phyloP scores from a whole-genome alignment of 2,329 filamentous ascomycete species.

The Colletotrichum scovillei region DNA sequence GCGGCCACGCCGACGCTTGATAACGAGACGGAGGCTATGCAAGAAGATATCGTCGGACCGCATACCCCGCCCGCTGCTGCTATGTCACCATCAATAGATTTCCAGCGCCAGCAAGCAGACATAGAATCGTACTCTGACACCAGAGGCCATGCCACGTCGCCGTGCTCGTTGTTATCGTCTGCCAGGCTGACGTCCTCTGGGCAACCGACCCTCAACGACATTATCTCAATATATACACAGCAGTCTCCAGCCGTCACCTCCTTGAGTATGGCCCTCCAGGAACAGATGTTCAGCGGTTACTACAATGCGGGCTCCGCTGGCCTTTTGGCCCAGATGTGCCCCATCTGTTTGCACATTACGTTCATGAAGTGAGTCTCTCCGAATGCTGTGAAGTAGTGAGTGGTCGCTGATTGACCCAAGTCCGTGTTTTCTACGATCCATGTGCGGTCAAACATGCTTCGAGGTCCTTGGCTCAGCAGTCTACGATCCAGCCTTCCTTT shows the following conservation, averaged over 20 bases:
- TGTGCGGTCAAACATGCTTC: background rate
- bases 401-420: background rate
- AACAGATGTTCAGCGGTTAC: conserved; percentile 7
- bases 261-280: conserved; percentile 4
- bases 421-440: background rate
- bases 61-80: background rate
- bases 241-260: background rate
- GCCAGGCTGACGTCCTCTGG: conserved; percentile 4
- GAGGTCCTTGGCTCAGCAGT: background rate
- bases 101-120: background rate
- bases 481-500: background rate
- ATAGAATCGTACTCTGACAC: background rate
- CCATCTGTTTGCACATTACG: background rate
- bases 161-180: background rate
- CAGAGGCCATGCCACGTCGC: background rate
- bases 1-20: background rate
- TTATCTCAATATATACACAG: background rate
- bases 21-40: background rate
- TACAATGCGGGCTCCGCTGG: background rate
- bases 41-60: background rate
- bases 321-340: background rate
- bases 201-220: conserved; percentile 1
- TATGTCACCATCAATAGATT: background rate
- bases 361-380: background rate
- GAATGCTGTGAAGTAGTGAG: background rate